Conservation (phyloP, 78 protist genomes). For the Speleostelium caveatum region DNA sequence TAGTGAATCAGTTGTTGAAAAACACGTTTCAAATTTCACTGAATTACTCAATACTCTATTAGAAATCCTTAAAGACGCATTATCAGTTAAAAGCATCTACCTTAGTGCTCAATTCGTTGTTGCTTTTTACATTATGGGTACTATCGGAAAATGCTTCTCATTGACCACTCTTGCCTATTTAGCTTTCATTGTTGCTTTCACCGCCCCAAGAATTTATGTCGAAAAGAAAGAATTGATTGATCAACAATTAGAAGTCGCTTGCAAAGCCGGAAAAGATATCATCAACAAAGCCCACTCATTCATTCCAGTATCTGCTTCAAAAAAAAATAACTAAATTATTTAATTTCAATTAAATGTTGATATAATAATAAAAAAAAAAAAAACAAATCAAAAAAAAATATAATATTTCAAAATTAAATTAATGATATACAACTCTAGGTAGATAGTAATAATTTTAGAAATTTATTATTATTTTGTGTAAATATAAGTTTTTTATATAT, state of each 20-base stretch:
- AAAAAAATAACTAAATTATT: constrained; percentile 19
- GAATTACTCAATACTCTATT: constrained; percentile 23
- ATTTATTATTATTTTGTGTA: no score
- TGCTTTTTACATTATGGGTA: constrained; percentile 34
- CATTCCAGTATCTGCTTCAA: constrained; percentile 18
- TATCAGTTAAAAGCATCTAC: constrained; percentile 31
- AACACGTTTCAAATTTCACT: constrained; percentile 22
- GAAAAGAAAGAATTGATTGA: constrained; percentile 69
- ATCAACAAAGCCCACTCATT: constrained; percentile 29
- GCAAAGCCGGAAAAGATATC: constrained; percentile 9
- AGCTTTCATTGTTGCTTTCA: constrained; percentile 46
- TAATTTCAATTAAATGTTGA: background rate
- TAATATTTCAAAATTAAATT: background rate
- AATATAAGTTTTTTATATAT: background rate
- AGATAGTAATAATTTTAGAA: background rate
- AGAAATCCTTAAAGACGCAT: constrained; percentile 40
- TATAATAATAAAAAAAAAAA: background rate
- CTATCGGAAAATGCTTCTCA: constrained; percentile 36
- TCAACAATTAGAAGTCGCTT: constrained; percentile 22
- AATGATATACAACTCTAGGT: no score
- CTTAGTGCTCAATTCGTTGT: constrained; percentile 53
- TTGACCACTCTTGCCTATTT: constrained; percentile 14
- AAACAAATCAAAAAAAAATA: background rate
- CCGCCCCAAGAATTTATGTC: constrained; percentile 50
- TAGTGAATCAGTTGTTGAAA: constrained; percentile 52